Percentiles rank a stretch among this genome's conserved stretches.
phyloP scores from a whole-genome alignment of 2,329 filamentous ascomycete genomes.

The Penicillium polonicum region DNA sequence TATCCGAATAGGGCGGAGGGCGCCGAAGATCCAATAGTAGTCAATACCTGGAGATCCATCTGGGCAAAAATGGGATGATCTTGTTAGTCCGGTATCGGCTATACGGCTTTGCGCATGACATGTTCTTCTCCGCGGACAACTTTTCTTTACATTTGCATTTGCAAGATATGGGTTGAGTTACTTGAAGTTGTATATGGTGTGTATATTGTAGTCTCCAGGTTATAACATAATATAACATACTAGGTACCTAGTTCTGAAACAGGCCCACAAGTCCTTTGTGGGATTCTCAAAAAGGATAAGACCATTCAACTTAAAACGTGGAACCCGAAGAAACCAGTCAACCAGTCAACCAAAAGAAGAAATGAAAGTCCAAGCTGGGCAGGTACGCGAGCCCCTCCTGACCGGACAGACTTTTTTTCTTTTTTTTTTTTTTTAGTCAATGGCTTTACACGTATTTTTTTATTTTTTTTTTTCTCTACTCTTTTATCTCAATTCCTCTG shows the following conservation, averaged over 20 bases:
- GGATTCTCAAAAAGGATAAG: constrained; percentile 2
- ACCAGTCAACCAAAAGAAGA: constrained; percentile 11
- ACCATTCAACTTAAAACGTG: constrained; percentile 14
- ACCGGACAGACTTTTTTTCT: constrained; percentile 26
- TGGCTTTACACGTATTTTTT: constrained; percentile 42
- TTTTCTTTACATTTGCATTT: background rate
- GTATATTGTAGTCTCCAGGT: too few relatives aligned
- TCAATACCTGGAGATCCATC: background rate
- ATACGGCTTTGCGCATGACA: background rate
- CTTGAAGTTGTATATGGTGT: too few relatives aligned
- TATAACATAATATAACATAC: too few relatives aligned
- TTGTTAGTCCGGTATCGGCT: background rate
- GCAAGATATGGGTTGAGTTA: too few relatives aligned
- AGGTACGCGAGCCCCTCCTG: constrained; percentile 15
- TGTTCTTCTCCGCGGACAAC: background rate
- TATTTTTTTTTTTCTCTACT: constrained; percentile 29
- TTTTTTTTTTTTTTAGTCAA: constrained; percentile 39
- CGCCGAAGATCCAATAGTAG: background rate
- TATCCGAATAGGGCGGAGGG: background rate
- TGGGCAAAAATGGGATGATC: background rate
- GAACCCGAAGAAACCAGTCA: constrained; percentile 6
- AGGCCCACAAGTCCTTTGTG: background rate
- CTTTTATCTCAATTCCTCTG: constrained; percentile 33
- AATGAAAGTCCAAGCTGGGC: background rate
- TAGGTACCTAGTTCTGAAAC: background rate